Percentiles rank a stretch among this genome's conserved stretches.
Evolutionary conservation across 2,329 filamentous ascomycete genomes (phyloP).

Genomic region (Aspergillus flavus): DNA sequence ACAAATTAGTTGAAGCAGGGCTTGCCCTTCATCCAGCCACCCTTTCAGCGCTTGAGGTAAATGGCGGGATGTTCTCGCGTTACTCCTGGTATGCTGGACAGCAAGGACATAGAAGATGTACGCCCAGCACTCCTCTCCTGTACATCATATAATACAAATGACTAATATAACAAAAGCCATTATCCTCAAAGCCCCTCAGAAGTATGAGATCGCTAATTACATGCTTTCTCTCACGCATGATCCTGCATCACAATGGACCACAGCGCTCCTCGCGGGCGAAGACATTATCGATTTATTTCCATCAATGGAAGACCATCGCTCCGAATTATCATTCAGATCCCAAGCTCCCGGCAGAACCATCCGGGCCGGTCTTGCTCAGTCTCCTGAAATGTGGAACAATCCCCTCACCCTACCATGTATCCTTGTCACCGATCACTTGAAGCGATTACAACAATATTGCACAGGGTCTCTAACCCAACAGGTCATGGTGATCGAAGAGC

Average conservation of each 20-base stretch:
- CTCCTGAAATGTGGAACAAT: not conserved
- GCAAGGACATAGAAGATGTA: not conserved
- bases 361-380: not conserved
- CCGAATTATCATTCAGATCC: not conserved
- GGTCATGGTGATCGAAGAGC: not conserved
- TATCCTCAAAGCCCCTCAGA: slow-evolving; percentile 9
- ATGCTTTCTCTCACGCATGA: slow-evolving; percentile 11
- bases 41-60: not conserved
- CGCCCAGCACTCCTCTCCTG: not conserved
- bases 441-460: not conserved
- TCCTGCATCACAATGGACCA: not conserved
- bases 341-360: not conserved
- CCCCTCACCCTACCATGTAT: not conserved
- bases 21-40: not conserved
- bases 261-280: not conserved
- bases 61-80: not conserved
- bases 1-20: not conserved
- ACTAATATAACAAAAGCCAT: slow-evolving; percentile 1
- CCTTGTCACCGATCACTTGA: not conserved
- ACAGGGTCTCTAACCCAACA: not conserved
- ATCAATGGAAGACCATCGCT: not conserved
- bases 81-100: not conserved
- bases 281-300: not conserved
- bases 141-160: not conserved
- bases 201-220: slow-evolving; percentile 10